Evolutionary conservation across 164 flowering plant genomes (phyloP).

Genomic region (Warburgia ugandensis): DNA sequence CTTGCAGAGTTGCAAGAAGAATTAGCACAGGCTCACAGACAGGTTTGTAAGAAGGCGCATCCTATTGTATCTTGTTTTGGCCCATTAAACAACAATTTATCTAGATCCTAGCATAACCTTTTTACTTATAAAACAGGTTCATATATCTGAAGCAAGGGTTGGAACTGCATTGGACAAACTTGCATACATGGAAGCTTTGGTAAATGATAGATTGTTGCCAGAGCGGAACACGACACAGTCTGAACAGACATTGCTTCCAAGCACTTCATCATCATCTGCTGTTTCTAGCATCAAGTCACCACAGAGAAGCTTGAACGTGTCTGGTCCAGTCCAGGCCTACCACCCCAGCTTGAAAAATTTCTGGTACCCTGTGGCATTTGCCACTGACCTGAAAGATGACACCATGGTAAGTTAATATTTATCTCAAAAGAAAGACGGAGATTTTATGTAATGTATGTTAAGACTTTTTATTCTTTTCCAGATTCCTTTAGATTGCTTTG

Average conservation of each 20-base stretch:
- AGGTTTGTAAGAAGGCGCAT: conserved; percentile 38
- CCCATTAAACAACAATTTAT: neutral
- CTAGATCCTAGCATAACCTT: neutral
- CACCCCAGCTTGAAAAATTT: conserved; percentile 75
- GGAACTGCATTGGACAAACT: conserved; percentile 85
- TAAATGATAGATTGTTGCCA: conserved; percentile 70
- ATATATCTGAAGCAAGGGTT: conserved; percentile 95
- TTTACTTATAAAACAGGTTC: conserved; percentile 50
- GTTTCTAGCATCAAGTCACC: conserved; percentile 27
- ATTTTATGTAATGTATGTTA: neutral
- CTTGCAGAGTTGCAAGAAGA: conserved; percentile 84
- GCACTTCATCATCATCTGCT: conserved; percentile 33
- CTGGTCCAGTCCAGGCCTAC: conserved; percentile 83
- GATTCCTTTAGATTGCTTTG: conserved; percentile 95
- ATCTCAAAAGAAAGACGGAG: neutral
- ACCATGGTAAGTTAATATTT: conserved; percentile 57
- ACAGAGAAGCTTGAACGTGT: conserved; percentile 55
- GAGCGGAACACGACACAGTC: conserved; percentile 41
- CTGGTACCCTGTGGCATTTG: conserved; percentile 96
- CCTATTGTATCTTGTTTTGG: neutral
- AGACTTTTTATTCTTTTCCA: conserved; percentile 19
- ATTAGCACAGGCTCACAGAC: conserved; percentile 69
- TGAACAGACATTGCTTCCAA: conserved; percentile 32
- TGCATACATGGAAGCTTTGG: conserved; percentile 91
- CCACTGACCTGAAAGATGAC: conserved; percentile 75